phyloP scores from a whole-genome alignment of 2,329 filamentous ascomycete genomes.

The Paecilomyces fulvus region DNA sequence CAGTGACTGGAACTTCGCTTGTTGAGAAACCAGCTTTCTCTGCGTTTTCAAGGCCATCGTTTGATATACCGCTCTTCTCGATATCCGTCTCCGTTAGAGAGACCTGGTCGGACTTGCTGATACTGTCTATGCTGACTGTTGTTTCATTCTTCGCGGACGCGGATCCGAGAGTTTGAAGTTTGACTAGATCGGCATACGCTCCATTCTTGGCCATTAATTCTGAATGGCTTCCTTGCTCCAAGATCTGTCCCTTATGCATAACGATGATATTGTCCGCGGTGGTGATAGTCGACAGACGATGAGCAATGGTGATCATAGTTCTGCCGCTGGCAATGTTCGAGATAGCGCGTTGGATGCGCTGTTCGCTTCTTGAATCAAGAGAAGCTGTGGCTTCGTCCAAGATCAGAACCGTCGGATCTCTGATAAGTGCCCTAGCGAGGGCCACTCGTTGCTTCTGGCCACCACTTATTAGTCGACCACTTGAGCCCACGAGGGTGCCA shows the following conservation, averaged over 20 bases:
- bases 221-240: slow-evolving; percentile 38
- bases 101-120: background rate
- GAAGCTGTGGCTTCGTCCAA: slow-evolving; percentile 87
- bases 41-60: background rate
- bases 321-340: slow-evolving; percentile 57
- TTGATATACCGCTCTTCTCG: background rate
- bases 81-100: background rate
- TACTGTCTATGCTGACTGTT: background rate
- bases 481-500: slow-evolving; percentile 74
- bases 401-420: slow-evolving; percentile 72
- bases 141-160: background rate
- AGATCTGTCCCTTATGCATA: slow-evolving; percentile 33
- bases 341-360: slow-evolving; percentile 74
- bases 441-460: slow-evolving; percentile 92
- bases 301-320: slow-evolving; percentile 34
- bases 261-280: slow-evolving; percentile 39
- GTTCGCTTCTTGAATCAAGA: slow-evolving; percentile 79
- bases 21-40: background rate
- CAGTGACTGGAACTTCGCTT: slow-evolving; percentile 9
- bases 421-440: slow-evolving; percentile 72
- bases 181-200: slow-evolving; percentile 36
- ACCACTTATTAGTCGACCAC: slow-evolving; percentile 73
- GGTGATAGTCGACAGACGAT: slow-evolving; percentile 37
- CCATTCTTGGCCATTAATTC: slow-evolving; percentile 31
- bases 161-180: slow-evolving; percentile 36